A percentile compares a stretch with the other conserved stretches of the same genome.
Conservation (phyloP, 306 rosid species). For the Cicer bijugum region DNA sequence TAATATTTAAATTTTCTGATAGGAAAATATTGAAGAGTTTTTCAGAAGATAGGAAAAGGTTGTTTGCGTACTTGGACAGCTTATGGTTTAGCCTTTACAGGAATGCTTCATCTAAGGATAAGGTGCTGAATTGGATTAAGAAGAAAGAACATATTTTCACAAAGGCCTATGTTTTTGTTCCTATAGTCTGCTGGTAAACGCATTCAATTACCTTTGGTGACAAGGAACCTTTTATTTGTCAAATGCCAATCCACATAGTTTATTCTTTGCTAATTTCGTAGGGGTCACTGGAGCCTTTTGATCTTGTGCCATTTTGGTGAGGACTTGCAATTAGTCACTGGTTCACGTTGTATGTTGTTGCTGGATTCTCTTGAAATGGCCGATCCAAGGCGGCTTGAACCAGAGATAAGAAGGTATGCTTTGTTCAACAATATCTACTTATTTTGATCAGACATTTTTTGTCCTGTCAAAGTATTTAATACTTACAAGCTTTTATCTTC, state of each 20-base stretch:
- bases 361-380: conserved; percentile 74
- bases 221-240: background rate
- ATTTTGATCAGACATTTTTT: conserved; percentile 9
- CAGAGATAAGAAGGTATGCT: conserved; percentile 68
- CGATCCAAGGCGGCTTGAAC: conserved; percentile 71
- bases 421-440: conserved; percentile 37
- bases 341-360: conserved; percentile 71
- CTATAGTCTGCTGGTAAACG: conserved; percentile 81
- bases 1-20: conserved; percentile 43
- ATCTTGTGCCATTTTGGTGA: conserved; percentile 79
- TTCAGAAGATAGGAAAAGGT: conserved; percentile 61
- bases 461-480: conserved; percentile 3
- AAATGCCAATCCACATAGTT: conserved; percentile 27
- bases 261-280: conserved; percentile 41
- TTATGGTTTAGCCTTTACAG: conserved; percentile 70
- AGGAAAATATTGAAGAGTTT: conserved; percentile 73
- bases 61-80: conserved; percentile 65
- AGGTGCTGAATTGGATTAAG: conserved; percentile 77
- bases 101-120: conserved; percentile 46
- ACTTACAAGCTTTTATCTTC: conserved; percentile 33
- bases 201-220: conserved; percentile 8
- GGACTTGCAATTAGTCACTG: conserved; percentile 51
- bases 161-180: conserved; percentile 80
- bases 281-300: conserved; percentile 84
- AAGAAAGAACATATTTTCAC: conserved; percentile 62